Base-by-base conservation (phyloP, 139 green algal species). In the Chlamydomonas asymmetrica region DNA sequence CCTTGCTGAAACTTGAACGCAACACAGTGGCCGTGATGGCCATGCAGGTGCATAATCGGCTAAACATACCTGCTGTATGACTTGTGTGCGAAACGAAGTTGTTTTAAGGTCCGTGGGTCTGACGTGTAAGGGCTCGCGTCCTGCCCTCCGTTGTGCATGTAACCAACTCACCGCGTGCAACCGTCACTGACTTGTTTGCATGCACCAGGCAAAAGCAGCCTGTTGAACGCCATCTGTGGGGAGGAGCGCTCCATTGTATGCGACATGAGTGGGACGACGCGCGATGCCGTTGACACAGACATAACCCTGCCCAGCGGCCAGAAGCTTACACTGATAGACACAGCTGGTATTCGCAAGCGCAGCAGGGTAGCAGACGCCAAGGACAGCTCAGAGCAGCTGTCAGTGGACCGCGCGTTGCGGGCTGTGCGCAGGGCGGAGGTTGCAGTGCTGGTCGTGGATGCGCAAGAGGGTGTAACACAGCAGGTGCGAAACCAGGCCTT, bases 201-300 rank as follows among this genome's bases (percentile, higher is more conserved):
- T 49, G 45, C 1, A 35, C 1, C 82, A 88, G 93, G 93, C 72
- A 98, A 99, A 84, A 95, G 85, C 85, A 93, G 82, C 75, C 81
- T 99, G 43, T 76, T 99, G 18, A 99, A 99, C 74, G 84, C 90
- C 13, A 84, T 99, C 31, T 82, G 90, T 10, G 93, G 95, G 7
- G 86, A 94, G 77, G 91, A 98, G 87, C 84, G 96, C 29, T 84
- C 90, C 9, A 99, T 99, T 39, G 96, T 99, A 73, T 97, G 91
- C 77, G 83, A 90, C 76, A 88, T 98, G 78, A 89, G 85, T 23
- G 96, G 96, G 75, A 99, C 96, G 2, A 99, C 96, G 0, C 82
- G 95, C 0, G 96, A 99, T 34, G 96, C 95, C 0, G 93, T 99
- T 23, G 96, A 99, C 83, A 94, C 87, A 2, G 75, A 89, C 0